Evolutionary conservation across 2,329 filamentous ascomycete genomes (phyloP).

Genomic region (Acephala macrosclerotiorum): DNA sequence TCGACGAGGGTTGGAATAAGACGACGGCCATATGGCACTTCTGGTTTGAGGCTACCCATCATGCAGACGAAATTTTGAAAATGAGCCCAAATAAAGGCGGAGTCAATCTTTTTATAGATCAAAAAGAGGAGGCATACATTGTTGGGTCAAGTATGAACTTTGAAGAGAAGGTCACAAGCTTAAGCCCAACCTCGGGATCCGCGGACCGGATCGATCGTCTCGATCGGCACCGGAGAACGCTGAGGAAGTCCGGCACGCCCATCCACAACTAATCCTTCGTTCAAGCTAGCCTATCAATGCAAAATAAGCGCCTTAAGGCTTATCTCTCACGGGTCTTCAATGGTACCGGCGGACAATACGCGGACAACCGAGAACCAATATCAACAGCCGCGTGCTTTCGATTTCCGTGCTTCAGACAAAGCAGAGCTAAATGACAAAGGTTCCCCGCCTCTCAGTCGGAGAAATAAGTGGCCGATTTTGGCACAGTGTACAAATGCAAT

Average conservation of each 20-base stretch:
- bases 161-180: neutral
- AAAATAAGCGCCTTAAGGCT: neutral
- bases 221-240: neutral
- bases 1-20: constrained; percentile 6
- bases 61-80: no score
- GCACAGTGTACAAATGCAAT: no score
- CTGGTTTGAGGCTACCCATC: neutral
- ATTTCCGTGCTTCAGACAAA: no score
- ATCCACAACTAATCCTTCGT: neutral
- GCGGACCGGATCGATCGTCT: neutral
- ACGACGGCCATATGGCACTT: constrained; percentile 5
- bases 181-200: neutral
- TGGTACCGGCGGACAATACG: no score
- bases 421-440: no score
- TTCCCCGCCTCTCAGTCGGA: no score
- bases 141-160: neutral
- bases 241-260: neutral
- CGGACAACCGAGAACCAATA: no score
- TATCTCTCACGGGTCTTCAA: neutral
- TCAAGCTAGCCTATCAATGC: neutral
- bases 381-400: no score
- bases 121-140: neutral
- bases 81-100: no score
- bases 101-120: no score
- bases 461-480: no score